phyloP scores from a whole-genome alignment of 441 rosid genomes.

The Capsella rubella region DNA sequence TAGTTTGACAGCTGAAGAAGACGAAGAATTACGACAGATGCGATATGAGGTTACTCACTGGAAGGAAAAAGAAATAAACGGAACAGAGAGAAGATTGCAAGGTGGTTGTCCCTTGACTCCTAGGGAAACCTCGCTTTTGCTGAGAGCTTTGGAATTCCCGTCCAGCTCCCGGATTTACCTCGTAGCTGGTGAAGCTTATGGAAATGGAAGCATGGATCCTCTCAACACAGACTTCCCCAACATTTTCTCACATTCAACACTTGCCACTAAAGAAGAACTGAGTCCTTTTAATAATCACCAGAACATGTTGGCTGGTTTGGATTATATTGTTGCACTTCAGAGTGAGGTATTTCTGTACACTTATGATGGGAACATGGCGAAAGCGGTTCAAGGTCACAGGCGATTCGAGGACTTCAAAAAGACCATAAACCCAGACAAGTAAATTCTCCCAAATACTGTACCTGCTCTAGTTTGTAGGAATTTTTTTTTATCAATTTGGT shows the following conservation, averaged over 20 bases:
- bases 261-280: conserved; percentile 74
- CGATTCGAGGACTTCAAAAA: conserved; percentile 84
- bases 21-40: conserved; percentile 78
- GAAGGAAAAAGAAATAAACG: conserved; percentile 97
- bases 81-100: conserved; percentile 85
- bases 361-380: conserved; percentile 97
- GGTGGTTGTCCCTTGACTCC: conserved; percentile 95
- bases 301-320: conserved; percentile 96
- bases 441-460: conserved; percentile 26
- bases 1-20: conserved; percentile 79
- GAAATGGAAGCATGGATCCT: conserved; percentile 81
- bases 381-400: conserved; percentile 98
- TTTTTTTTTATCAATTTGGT: neutral
- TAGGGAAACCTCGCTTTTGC: conserved; percentile 88
- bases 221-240: conserved; percentile 71
- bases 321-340: conserved; percentile 85
- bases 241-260: conserved; percentile 85
- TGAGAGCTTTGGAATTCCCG: conserved; percentile 75
- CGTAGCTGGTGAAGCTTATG: conserved; percentile 92
- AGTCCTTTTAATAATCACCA: conserved; percentile 78
- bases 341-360: conserved; percentile 90
- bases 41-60: conserved; percentile 84
- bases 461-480: neutral
- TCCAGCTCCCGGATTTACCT: conserved; percentile 81
- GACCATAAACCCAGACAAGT: conserved; percentile 91